A percentile compares a stretch with the other conserved stretches of the same genome.
Conservation (phyloP, 2,329 filamentous ascomycete species). For the Aspergillus bombycis region DNA sequence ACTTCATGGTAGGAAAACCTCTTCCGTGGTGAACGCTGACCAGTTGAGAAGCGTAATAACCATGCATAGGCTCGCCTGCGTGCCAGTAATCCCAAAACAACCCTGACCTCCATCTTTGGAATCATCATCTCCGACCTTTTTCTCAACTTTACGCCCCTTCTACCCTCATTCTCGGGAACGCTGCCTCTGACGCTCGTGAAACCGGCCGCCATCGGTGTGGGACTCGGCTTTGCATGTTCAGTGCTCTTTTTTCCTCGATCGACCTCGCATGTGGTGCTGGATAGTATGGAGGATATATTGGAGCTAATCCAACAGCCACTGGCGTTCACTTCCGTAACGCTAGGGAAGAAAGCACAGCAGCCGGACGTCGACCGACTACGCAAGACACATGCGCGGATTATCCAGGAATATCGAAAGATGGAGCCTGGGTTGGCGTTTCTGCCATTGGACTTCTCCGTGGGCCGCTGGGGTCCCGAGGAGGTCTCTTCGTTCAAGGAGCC, state of each 20-base stretch:
- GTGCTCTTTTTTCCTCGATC: conserved; percentile 55
- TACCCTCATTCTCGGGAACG: conserved; percentile 46
- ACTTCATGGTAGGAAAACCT: conserved; percentile 35
- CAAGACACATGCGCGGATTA: conserved; percentile 36
- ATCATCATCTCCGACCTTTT: conserved; percentile 53
- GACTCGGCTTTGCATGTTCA: conserved; percentile 48
- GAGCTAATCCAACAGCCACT: conserved; percentile 33
- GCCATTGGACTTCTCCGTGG: conserved; percentile 51
- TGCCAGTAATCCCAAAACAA: conserved; percentile 50
- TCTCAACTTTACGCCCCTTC: conserved; percentile 47
- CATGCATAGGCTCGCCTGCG: conserved; percentile 45
- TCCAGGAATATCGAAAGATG: conserved; percentile 43
- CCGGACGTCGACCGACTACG: conserved; percentile 28
- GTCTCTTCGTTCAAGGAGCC: conserved; percentile 43
- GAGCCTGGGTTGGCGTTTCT: conserved; percentile 49
- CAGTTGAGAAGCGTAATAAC: neutral
- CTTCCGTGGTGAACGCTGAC: neutral
- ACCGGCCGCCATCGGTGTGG: conserved; percentile 52
- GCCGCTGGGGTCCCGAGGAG: conserved; percentile 51
- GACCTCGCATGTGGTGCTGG: conserved; percentile 50
- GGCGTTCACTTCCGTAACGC: conserved; percentile 29
- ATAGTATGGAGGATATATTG: conserved; percentile 35
- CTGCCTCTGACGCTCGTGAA: conserved; percentile 47
- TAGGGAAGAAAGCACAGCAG: conserved; percentile 21
- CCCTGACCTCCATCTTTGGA: conserved; percentile 50